Percentiles rank a stretch among this genome's conserved stretches.
These are phyloP conservation scores for Beta corolliflora DNA, from an alignment of 179 eudicot genomes.

Conservation along the genomic window DNA sequence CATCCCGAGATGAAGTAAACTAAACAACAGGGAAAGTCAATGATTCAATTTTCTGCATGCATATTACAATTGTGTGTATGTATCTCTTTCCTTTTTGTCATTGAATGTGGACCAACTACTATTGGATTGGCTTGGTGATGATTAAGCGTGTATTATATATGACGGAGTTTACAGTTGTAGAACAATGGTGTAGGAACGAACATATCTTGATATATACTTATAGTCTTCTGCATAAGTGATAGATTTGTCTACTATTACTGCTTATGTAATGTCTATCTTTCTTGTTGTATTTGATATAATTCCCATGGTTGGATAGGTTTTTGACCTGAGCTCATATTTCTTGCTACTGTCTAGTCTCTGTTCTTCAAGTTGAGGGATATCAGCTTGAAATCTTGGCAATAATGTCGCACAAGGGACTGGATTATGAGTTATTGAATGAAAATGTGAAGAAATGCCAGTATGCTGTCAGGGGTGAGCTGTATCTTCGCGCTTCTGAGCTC, in stretches of 20 bases:
- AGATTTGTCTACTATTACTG: background rate
- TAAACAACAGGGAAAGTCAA: too few relatives aligned
- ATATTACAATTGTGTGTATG: background rate
- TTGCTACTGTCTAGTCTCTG: slow-evolving; percentile 12
- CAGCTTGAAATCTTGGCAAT: slow-evolving; percentile 5
- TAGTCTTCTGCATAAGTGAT: background rate
- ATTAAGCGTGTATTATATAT: background rate
- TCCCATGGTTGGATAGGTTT: slow-evolving; percentile 22
- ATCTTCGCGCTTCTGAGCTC: slow-evolving; percentile 98
- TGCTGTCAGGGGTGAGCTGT: slow-evolving; percentile 98
- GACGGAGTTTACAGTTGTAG: background rate
- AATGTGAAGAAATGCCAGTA: slow-evolving; percentile 94
- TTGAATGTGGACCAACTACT: background rate
- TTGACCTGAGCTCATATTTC: slow-evolving; percentile 24
- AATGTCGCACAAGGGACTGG: slow-evolving; percentile 76
- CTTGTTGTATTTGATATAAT: background rate
- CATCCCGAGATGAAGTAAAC: too few relatives aligned
- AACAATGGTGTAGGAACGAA: background rate
- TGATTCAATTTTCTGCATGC: slow-evolving; percentile 11
- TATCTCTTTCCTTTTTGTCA: background rate
- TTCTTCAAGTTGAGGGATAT: slow-evolving; percentile 26
- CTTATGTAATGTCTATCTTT: background rate
- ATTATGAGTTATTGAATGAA: slow-evolving; percentile 80
- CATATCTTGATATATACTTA: background rate
- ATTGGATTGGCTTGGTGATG: background rate